phyloP scores from a whole-genome alignment of 345 rosid species.

The Anastatica hierochuntica region DNA sequence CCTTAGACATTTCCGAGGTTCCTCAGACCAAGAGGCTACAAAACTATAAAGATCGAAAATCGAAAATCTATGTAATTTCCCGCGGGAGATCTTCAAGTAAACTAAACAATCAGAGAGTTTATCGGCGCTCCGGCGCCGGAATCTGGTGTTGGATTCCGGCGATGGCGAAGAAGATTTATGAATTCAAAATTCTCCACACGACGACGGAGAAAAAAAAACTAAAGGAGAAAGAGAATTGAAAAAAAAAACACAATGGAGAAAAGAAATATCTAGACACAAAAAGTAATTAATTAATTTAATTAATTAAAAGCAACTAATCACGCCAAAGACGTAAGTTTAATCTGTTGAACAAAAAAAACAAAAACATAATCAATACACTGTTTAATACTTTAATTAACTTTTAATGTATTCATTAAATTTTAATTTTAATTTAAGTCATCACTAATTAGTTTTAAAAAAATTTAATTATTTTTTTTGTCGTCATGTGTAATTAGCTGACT shows the following conservation, averaged over 20 bases:
- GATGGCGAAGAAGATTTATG: conserved; percentile 14
- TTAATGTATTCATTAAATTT: too few species aligned
- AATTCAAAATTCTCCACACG: conserved; percentile 4
- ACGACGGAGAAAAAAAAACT: not conserved
- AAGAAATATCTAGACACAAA: too few species aligned
- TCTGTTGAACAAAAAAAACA: too few species aligned
- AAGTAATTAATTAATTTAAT: too few species aligned
- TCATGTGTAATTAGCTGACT: conserved; percentile 7
- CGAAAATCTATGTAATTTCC: conserved; percentile 8
- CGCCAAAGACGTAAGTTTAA: too few species aligned
- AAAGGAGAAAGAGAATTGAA: not conserved
- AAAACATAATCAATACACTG: not conserved
- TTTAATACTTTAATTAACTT: too few species aligned
- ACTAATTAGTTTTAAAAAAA: too few species aligned
- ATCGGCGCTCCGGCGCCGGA: conserved; percentile 27
- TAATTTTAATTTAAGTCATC: too few species aligned
- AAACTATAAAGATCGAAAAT: not conserved
- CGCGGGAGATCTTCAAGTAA: conserved; percentile 11
- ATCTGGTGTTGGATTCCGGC: conserved; percentile 1
- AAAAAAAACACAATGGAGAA: not conserved
- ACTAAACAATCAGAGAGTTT: conserved; percentile 12
- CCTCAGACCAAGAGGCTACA: not conserved
- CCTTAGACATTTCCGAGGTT: conserved; percentile 48
- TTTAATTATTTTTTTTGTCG: conserved; percentile 17
- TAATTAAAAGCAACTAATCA: too few species aligned